Conservation (phyloP, 148 eudicot species). For the Nepenthes gracilis region DNA sequence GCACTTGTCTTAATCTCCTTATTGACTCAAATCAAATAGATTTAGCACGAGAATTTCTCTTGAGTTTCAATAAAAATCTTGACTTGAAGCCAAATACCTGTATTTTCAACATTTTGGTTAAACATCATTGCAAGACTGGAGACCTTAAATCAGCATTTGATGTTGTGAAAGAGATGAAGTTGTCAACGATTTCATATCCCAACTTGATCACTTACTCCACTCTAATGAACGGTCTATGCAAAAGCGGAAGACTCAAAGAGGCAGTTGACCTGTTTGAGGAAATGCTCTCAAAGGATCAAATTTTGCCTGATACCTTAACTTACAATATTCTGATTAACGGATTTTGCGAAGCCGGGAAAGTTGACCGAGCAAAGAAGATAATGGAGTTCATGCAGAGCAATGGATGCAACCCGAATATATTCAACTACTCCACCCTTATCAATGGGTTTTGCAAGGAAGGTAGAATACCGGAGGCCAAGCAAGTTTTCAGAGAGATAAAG, state of each 20-base stretch:
- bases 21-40: slow-evolving; percentile 66
- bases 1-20: slow-evolving; percentile 85
- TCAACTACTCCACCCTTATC: slow-evolving; percentile 65
- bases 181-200: slow-evolving; percentile 45
- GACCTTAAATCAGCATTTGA: slow-evolving; percentile 62
- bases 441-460: slow-evolving; percentile 79
- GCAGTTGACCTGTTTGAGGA: slow-evolving; percentile 72
- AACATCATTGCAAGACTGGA: slow-evolving; percentile 79
- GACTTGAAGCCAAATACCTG: slow-evolving; percentile 75
- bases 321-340: slow-evolving; percentile 78
- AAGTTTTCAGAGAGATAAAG: slow-evolving; percentile 56
- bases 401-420: slow-evolving; percentile 69
- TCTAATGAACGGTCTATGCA: slow-evolving; percentile 64
- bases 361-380: slow-evolving; percentile 66
- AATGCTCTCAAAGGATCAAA: slow-evolving; percentile 67
- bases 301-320: slow-evolving; percentile 79
- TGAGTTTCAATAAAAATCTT: slow-evolving; percentile 36
- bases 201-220: slow-evolving; percentile 89
- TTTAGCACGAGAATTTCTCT: slow-evolving; percentile 48
- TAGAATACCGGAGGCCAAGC: slow-evolving; percentile 51
- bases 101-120: slow-evolving; percentile 81
- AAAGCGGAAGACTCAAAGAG: slow-evolving; percentile 48
- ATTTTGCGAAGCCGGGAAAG: slow-evolving; percentile 63
- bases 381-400: slow-evolving; percentile 73
- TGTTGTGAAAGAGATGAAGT: slow-evolving; percentile 87